A percentile compares a stretch with the other conserved stretches of the same genome.
Conservation (phyloP, 371 early-diverging fungal genomes). For the Lichtheimia corymbifera region DNA sequence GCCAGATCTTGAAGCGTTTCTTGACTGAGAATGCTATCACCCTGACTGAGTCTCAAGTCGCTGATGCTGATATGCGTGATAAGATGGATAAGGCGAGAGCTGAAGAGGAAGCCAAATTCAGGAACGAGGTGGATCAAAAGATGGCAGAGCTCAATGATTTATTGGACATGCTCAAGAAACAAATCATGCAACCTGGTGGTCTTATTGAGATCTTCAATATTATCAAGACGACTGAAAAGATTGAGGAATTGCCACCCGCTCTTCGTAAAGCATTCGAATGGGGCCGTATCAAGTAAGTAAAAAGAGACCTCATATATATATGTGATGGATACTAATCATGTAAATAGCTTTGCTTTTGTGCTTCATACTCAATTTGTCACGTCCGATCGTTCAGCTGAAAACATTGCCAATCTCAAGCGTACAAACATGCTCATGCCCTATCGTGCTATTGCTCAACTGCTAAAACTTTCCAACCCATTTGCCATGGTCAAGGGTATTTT, state of each 20-base stretch:
- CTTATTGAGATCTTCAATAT: constrained; percentile 33
- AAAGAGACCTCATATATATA: neutral
- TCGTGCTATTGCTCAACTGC: constrained; percentile 47
- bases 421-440: constrained; percentile 60
- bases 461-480: constrained; percentile 62
- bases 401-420: constrained; percentile 56
- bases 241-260: constrained; percentile 49
- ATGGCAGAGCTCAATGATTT: constrained; percentile 46
- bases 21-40: constrained; percentile 41
- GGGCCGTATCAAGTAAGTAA: constrained; percentile 53
- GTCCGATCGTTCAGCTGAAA: constrained; percentile 54
- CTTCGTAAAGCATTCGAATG: constrained; percentile 57
- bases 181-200: constrained; percentile 51
- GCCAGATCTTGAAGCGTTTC: constrained; percentile 36
- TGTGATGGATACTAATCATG: neutral
- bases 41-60: constrained; percentile 35
- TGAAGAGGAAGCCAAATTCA: constrained; percentile 44
- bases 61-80: constrained; percentile 39
- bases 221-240: constrained; percentile 39
- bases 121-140: constrained; percentile 45
- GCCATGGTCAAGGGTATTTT: constrained; percentile 59
- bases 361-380: constrained; percentile 57
- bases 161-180: constrained; percentile 47
- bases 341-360: constrained; percentile 54
- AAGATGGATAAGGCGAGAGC: constrained; percentile 38